Evolutionary conservation across 2,329 filamentous ascomycete genomes (phyloP).

Genomic region (Cytospora mali): DNA sequence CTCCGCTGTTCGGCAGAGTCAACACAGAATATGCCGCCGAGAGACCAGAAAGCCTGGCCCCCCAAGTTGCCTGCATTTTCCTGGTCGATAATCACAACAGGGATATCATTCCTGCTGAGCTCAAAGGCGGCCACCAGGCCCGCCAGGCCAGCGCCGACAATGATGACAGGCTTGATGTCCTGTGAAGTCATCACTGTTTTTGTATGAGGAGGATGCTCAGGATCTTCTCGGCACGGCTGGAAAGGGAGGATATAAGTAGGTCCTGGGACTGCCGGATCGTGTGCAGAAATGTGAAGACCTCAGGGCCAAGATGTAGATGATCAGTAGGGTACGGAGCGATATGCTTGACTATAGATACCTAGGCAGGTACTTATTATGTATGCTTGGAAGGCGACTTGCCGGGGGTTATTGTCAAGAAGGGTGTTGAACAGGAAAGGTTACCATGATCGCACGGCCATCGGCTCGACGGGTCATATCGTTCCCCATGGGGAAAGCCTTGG

Average conservation of each 20-base stretch:
- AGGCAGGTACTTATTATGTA: no score
- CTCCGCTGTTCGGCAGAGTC: conserved; percentile 59
- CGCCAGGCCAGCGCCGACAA: conserved; percentile 59
- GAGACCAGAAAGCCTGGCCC: conserved; percentile 66
- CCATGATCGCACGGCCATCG: background rate
- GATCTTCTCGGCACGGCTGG: background rate
- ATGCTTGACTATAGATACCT: background rate
- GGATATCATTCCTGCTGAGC: conserved; percentile 53
- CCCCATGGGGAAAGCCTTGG: background rate
- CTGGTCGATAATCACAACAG: conserved; percentile 58
- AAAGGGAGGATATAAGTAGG: background rate
- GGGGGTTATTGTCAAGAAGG: no score
- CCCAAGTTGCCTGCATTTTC: conserved; percentile 59
- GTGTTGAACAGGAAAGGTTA: background rate
- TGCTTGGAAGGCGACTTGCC: no score
- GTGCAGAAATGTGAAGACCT: background rate
- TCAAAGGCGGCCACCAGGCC: conserved; percentile 64
- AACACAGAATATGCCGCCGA: conserved; percentile 64
- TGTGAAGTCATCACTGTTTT: conserved; percentile 9
- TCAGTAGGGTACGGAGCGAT: background rate
- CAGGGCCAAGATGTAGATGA: background rate
- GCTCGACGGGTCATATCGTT: background rate
- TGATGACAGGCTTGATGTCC: conserved; percentile 48
- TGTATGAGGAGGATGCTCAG: background rate
- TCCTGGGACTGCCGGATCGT: background rate